Base-by-base conservation (phyloP, 192 early-diverging fungal species). In the Mycoemilia scoparia region DNA sequence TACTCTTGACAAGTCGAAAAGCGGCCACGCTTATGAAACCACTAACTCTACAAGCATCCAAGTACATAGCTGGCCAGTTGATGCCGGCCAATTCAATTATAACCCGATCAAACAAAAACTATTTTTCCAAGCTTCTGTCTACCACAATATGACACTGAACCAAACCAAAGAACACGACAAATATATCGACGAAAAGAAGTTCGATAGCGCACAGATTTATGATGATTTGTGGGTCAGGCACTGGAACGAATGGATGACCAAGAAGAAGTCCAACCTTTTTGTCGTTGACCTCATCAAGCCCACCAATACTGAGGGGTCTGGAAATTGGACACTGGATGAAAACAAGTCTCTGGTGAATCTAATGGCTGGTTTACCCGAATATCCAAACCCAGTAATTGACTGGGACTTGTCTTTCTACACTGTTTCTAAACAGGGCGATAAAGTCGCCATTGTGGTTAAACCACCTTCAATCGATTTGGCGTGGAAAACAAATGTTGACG, bases 171-270 rank as follows among this genome's bases (percentile, higher is more conserved):
- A n/a, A n/a, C n/a, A n/a, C n/a, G n/a, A n/a, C n/a, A n/a, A n/a
- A n/a, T n/a, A n/a, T n/a, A n/a, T n/a, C n/a, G n/a, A n/a, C n/a
- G n/a, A 38, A 4, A 40, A 39, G 10, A 24, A 36, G 20, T 52
- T 51, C 18, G 69, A 74, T 32, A 54, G 66, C 12, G 78, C 66
- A n/a, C 31, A 60, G 16, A 63, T 60, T 13, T 78, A 54, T 43
- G 70, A 80, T 32, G 42, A 70, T 8, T 45, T 84, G 29, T 78
- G 74, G 70, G 67, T 76, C 19, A 58, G 78, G 24, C 81, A 84
- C 37, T 82, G 78, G 77, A 74, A 81, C 39, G 46, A 52, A 5
- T 76, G 66, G 45, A 57, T 65, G 24, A 39, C 59, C 9, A 37
- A 57, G 16, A 61, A 67, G 42, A 43, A 46, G 19, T 38, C 45